Evolutionary conservation across 768 basidiomycete genomes (phyloP).

Genomic region (Russula brevipes): DNA sequence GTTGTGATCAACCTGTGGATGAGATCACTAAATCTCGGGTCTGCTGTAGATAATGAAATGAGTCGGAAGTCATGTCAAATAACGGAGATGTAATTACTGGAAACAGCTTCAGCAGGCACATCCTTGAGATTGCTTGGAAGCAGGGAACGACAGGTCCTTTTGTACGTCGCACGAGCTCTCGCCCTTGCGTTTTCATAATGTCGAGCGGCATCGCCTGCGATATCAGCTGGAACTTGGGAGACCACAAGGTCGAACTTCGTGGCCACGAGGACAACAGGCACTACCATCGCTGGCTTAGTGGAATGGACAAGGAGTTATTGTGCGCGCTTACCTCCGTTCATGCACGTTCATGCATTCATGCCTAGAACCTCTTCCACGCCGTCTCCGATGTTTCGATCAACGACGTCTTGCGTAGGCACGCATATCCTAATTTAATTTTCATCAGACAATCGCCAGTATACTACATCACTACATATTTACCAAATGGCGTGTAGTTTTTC

Average conservation of each 20-base stretch:
- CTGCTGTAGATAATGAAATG: background rate
- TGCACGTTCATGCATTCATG: too few species aligned
- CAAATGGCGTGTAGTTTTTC: conserved; percentile 16
- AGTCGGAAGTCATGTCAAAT: background rate
- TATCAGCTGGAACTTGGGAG: background rate
- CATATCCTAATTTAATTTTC: conserved; percentile 8
- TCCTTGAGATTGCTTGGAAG: background rate
- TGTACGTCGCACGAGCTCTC: background rate
- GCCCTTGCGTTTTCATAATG: background rate
- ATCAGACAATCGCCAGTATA: background rate
- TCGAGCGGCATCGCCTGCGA: background rate
- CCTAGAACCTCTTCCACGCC: background rate
- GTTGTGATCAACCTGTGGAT: background rate
- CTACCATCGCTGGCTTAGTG: background rate
- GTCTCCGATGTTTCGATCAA: background rate
- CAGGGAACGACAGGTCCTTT: background rate
- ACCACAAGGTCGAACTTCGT: conserved; percentile 6
- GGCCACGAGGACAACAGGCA: background rate
- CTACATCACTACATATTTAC: background rate
- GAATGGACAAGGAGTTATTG: too few species aligned
- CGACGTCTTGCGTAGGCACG: background rate
- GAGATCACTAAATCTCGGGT: background rate
- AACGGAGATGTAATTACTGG: background rate
- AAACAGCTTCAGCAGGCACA: background rate
- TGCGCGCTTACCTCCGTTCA: conserved; percentile 2